Percentiles rank a stretch among this genome's conserved stretches.
These are phyloP conservation scores for Penicillium sp. DNA, from an alignment of 2,329 filamentous ascomycete genomes.

Conservation along the genomic window DNA sequence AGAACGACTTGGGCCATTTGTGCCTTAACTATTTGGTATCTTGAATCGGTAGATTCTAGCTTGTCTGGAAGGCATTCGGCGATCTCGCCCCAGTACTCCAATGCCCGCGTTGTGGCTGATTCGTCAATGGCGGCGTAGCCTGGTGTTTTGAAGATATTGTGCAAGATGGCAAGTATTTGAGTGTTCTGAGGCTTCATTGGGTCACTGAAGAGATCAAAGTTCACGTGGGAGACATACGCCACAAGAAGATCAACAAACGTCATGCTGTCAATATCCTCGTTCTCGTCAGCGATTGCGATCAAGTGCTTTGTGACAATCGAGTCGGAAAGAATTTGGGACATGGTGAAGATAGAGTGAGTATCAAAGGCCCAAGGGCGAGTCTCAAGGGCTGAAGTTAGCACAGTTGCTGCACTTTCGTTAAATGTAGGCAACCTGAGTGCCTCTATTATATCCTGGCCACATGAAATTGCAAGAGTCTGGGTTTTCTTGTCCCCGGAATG, in stretches of 20 bases:
- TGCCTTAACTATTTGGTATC: conserved; percentile 33
- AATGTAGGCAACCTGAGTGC: conserved; percentile 14
- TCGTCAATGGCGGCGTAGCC: conserved; percentile 44
- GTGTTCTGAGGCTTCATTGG: conserved; percentile 33
- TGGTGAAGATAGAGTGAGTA: conserved; percentile 18
- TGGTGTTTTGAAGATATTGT: conserved; percentile 40
- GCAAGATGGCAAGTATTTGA: conserved; percentile 36
- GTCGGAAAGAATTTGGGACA: conserved; percentile 37
- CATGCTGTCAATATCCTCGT: conserved; percentile 40
- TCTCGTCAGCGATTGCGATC: conserved; percentile 32
- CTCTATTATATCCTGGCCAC: conserved; percentile 38
- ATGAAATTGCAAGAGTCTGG: conserved; percentile 25
- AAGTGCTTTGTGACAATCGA: conserved; percentile 33
- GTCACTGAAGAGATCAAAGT: conserved; percentile 32
- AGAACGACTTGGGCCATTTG: conserved; percentile 42
- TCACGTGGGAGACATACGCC: conserved; percentile 34
- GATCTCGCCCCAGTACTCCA: conserved; percentile 46
- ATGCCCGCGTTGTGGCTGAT: conserved; percentile 33
- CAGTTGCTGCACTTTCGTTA: conserved; percentile 21
- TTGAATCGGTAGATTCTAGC: conserved; percentile 27
- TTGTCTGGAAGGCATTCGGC: conserved; percentile 40
- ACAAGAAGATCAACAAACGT: conserved; percentile 42
- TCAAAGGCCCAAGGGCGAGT: conserved; percentile 22
- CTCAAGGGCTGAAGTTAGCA: conserved; percentile 22
- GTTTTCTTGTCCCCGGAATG: conserved; percentile 11